Evolutionary conservation across 306 rosid genomes (phyloP).

Genomic region (Cyamopsis tetragonoloba): DNA sequence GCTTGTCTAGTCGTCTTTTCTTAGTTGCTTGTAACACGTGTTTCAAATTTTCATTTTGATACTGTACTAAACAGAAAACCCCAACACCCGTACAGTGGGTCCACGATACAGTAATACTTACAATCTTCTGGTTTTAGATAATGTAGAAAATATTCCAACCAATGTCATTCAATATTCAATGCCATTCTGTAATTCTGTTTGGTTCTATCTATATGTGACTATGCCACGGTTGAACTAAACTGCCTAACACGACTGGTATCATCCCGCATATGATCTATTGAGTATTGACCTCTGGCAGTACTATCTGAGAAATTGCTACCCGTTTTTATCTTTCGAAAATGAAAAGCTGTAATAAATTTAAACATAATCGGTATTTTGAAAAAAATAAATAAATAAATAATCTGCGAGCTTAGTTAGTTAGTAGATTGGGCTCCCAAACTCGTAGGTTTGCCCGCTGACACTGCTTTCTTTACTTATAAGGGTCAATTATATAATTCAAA

Average conservation of each 20-base stretch:
- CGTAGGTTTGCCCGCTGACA: too few species aligned
- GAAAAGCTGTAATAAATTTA: neutral
- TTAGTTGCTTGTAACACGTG: neutral
- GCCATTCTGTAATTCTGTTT: too few species aligned
- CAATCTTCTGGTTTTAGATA: too few species aligned
- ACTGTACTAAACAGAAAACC: neutral
- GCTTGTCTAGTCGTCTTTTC: slow-evolving; percentile 11
- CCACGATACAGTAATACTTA: neutral
- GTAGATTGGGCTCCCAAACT: too few species aligned
- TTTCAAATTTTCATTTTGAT: slow-evolving; percentile 3
- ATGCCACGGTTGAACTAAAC: too few species aligned
- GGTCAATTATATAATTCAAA: too few species aligned
- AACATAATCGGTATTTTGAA: neutral
- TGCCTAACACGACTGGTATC: neutral
- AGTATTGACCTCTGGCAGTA: neutral
- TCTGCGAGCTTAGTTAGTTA: too few species aligned
- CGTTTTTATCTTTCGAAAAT: neutral
- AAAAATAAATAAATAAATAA: too few species aligned
- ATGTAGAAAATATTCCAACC: neutral
- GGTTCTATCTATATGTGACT: too few species aligned
- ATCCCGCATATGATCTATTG: neutral
- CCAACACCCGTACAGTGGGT: neutral
- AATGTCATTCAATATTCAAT: neutral
- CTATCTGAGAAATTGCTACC: neutral
- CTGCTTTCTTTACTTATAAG: too few species aligned